Evolutionary conservation across 495 filamentous ascomycete genomes (phyloP).

Genomic region (Friedmanniomyces endolithicus): DNA sequence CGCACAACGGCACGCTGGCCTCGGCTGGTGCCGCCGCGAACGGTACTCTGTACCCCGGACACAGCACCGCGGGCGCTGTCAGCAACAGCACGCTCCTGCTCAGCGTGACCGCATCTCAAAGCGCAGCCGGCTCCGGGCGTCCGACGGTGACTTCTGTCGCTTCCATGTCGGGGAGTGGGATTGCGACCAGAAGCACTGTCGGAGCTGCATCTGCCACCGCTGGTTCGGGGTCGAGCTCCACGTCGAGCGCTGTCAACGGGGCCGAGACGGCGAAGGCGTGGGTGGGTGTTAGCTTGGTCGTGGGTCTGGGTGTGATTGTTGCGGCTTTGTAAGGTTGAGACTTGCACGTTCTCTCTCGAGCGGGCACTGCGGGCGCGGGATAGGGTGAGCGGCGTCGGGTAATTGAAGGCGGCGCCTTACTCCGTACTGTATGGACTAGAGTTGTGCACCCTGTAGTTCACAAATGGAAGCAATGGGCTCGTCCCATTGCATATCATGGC

Average conservation of each 20-base stretch:
- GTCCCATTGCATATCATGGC: too few species aligned
- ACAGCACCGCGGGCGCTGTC: neutral
- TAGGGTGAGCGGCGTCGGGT: too few species aligned
- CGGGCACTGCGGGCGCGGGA: too few species aligned
- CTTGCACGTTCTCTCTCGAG: too few species aligned
- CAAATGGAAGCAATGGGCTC: too few species aligned
- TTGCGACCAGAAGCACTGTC: neutral
- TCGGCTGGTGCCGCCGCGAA: neutral
- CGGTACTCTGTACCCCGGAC: neutral
- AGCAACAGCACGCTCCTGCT: neutral
- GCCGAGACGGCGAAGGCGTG: constrained; percentile 2
- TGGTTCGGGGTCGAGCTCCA: neutral
- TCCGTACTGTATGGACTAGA: too few species aligned
- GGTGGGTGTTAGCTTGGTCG: neutral
- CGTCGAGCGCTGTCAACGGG: neutral
- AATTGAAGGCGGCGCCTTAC: too few species aligned
- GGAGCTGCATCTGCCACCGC: neutral
- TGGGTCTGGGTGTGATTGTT: constrained; percentile 1
- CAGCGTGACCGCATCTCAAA: neutral
- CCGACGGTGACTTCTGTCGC: neutral
- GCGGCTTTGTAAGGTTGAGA: neutral
- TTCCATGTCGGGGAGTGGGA: neutral
- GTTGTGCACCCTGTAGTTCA: too few species aligned
- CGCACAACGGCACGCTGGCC: neutral
- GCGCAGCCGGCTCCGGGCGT: neutral